Base-by-base conservation (phyloP, 768 basidiomycete species). In the Phlegmacium glaucopus region DNA sequence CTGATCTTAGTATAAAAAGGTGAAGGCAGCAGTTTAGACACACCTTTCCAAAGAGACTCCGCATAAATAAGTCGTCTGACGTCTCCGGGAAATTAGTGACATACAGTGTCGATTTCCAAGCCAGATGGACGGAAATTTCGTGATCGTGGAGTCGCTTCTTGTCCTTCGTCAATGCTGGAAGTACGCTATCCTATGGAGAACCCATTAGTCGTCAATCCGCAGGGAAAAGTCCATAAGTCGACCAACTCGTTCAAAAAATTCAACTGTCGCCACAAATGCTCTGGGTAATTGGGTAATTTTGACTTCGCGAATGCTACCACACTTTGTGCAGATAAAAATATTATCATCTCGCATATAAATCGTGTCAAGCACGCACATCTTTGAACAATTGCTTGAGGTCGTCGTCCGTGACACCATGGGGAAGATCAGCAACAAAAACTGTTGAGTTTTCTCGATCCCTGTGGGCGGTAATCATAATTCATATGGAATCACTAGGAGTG, bases 361-460 rank as follows among this genome's bases (percentile, higher is more conserved):
- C 5, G 22, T 22, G 22, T 22, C 7, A 36, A 4, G 30, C 44
- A 64, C 66, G 47, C 50, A 96, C 95, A 54, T 96, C 94, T 67
- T 85, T 85, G 72, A 99, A 97, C 6, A 95, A 72, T 2, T 67
- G 60, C 22, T 58, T 68, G n/a, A 99, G 63, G 18, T 89, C 87
- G 4, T 78, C 79, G 45, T 92, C 85, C 0, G 72, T 72, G 9
- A 76, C 72, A 9, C 68, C 74, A 13, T 64, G 37, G 0, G 82
- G 79, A 9, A 96, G 67, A 38, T 87, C 82, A 3, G 83, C 78
- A 11, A 96, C 87, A 49, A 98, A 90, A 4, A 98, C 86, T 0
- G 93, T 95, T 25, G 85, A 82, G 56, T 97, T 90, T 70, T 99
- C 96, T 39, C 96, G 91, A 68, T 99, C 96, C 54, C 95, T 94